Conservation (phyloP, 164 flowering plant species). For the Chimonanthus praecox region DNA sequence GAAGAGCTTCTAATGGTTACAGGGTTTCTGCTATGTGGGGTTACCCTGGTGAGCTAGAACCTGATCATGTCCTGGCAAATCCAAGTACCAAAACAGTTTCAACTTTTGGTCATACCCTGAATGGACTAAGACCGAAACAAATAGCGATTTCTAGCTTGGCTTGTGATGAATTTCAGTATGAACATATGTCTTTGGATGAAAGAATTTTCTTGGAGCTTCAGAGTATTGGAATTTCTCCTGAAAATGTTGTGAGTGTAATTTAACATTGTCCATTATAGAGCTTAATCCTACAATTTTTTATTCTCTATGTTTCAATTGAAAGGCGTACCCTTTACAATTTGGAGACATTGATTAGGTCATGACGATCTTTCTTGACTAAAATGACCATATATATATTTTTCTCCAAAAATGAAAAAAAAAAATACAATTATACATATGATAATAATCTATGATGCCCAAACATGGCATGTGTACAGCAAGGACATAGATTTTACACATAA, state of each 20-base stretch:
- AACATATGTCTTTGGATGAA: constrained; percentile 48
- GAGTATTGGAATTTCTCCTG: constrained; percentile 66
- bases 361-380: not conserved
- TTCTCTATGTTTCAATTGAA: not conserved
- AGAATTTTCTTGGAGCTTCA: constrained; percentile 65
- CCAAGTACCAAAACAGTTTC: constrained; percentile 1
- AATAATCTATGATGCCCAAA: not conserved
- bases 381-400: not conserved
- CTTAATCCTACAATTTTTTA: not conserved
- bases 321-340: not conserved
- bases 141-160: constrained; percentile 16
- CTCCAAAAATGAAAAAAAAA: no score
- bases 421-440: not conserved
- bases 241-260: constrained; percentile 43
- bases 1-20: constrained; percentile 47
- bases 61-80: constrained; percentile 13
- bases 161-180: constrained; percentile 49
- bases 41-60: constrained; percentile 31
- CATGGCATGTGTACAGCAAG: no score
- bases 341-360: not conserved
- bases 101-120: not conserved
- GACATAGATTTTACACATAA: no score
- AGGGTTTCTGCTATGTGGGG: constrained; percentile 27
- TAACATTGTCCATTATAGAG: not conserved
- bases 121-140: constrained; percentile 1